Evolutionary conservation across 768 basidiomycete genomes (phyloP).

Genomic region (Termitomyces sp.): DNA sequence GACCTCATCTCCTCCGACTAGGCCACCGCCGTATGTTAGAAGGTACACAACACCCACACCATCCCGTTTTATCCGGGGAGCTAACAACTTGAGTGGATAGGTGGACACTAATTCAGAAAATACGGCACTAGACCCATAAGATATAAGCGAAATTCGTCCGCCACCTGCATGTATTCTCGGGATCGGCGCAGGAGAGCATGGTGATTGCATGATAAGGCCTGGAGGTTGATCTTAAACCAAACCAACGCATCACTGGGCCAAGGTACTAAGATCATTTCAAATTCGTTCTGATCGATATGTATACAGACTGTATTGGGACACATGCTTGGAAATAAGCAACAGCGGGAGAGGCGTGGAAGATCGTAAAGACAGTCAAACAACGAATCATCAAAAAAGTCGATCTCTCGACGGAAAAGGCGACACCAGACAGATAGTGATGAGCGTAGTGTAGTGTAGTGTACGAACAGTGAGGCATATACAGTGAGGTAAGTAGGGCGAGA

Average conservation of each 20-base stretch:
- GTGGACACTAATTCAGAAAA: constrained; percentile 75
- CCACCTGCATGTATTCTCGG: constrained; percentile 38
- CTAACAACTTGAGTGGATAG: constrained; percentile 87
- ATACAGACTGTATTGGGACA: not conserved
- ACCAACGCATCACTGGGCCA: too few species aligned
- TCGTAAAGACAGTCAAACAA: not conserved
- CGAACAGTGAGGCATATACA: constrained; percentile 11
- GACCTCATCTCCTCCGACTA: constrained; percentile 83
- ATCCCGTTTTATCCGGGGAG: constrained; percentile 52
- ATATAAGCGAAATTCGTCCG: constrained; percentile 53
- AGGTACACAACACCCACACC: constrained; percentile 71
- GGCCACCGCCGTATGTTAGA: constrained; percentile 86
- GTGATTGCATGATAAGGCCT: constrained; percentile 13
- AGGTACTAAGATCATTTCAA: not conserved
- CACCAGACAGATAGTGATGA: constrained; percentile 7
- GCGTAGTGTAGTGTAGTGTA: constrained; percentile 11
- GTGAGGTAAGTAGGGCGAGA: constrained; percentile 11
- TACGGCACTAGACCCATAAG: constrained; percentile 50
- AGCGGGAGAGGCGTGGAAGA: not conserved
- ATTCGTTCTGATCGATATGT: not conserved
- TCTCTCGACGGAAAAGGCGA: constrained; percentile 14
- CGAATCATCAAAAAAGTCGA: constrained; percentile 22
- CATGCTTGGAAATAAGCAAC: not conserved
- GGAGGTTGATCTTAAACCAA: not conserved
- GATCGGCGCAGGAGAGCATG: constrained; percentile 12